Percentiles rank a stretch among this genome's conserved stretches.
Conservation (phyloP, 768 basidiomycete genomes). For the Piloderma croceum region DNA sequence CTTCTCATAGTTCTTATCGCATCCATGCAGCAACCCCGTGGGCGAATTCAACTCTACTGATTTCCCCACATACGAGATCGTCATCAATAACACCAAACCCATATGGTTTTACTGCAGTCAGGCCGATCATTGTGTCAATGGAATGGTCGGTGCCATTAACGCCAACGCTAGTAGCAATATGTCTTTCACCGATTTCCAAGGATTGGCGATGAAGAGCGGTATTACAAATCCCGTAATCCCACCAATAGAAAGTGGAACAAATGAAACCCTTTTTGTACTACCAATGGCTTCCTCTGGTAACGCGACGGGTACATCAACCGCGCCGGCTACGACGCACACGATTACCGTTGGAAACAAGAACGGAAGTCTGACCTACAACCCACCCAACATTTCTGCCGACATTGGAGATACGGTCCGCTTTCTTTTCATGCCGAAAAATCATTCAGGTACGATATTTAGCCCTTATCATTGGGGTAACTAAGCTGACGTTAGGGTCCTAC, state of each 20-base stretch:
- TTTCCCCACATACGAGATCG: conserved; percentile 43
- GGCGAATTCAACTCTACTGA: conserved; percentile 8
- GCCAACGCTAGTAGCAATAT: conserved; percentile 30
- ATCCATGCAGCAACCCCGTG: conserved; percentile 29
- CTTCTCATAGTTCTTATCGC: not conserved
- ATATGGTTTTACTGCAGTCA: conserved; percentile 60
- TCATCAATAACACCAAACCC: conserved; percentile 38
- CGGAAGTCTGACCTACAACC: conserved; percentile 33
- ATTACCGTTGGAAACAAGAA: conserved; percentile 41
- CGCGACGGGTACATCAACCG: conserved; percentile 21
- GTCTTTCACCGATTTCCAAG: conserved; percentile 50
- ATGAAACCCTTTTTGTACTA: conserved; percentile 19
- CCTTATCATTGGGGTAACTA: conserved; percentile 8
- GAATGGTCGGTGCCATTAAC: conserved; percentile 68
- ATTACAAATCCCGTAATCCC: conserved; percentile 30
- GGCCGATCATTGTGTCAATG: conserved; percentile 46
- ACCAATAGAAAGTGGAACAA: conserved; percentile 32
- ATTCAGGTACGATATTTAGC: conserved; percentile 20
- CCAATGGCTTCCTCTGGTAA: conserved; percentile 12
- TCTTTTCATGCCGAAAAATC: conserved; percentile 44
- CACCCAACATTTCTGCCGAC: conserved; percentile 41
- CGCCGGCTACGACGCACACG: conserved; percentile 19
- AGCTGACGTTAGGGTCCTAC: conserved; percentile 52
- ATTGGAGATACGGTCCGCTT: conserved; percentile 46
- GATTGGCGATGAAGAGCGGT: conserved; percentile 37